Conservation (phyloP, 2,329 filamentous ascomycete genomes). For the Alternaria alternata region DNA sequence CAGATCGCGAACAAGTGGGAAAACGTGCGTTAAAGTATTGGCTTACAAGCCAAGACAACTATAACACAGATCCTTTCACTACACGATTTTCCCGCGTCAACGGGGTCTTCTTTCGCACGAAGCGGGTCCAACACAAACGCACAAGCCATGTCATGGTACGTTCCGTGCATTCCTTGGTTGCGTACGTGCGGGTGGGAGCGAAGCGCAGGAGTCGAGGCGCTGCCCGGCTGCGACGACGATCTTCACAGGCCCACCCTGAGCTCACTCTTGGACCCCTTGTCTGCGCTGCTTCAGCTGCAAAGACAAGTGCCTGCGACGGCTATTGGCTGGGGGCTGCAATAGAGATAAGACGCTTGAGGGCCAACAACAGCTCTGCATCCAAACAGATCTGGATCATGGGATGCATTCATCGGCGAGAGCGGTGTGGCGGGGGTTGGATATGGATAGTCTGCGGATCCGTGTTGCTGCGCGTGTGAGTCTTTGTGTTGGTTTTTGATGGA, state of each 20-base stretch:
- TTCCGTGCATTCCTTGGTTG: slow-evolving; percentile 10
- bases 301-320: slow-evolving; percentile 1
- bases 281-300: slow-evolving; percentile 15
- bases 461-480: slow-evolving; percentile 1
- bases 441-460: not conserved
- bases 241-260: slow-evolving; percentile 23
- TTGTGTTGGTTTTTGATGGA: slow-evolving; percentile 17
- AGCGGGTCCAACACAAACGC: slow-evolving; percentile 6
- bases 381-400: slow-evolving; percentile 11
- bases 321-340: slow-evolving; percentile 18
- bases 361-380: slow-evolving; percentile 19
- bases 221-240: slow-evolving; percentile 18
- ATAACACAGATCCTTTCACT: slow-evolving; percentile 5
- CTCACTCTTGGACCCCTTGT: slow-evolving; percentile 12
- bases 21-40: slow-evolving; percentile 48
- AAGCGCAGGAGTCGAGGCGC: slow-evolving; percentile 10
- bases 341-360: slow-evolving; percentile 26
- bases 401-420: slow-evolving; percentile 6
- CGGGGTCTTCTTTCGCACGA: slow-evolving; percentile 5
- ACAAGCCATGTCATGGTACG: slow-evolving; percentile 13
- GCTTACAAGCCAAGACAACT: slow-evolving; percentile 33
- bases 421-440: slow-evolving; percentile 1
- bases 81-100: slow-evolving; percentile 5
- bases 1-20: slow-evolving; percentile 29
- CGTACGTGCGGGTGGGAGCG: slow-evolving; percentile 9